Percentiles rank a stretch among this genome's conserved stretches.
phyloP scores from a whole-genome alignment of 352 stramenopile species.

The Globisporangium okanoganense region DNA sequence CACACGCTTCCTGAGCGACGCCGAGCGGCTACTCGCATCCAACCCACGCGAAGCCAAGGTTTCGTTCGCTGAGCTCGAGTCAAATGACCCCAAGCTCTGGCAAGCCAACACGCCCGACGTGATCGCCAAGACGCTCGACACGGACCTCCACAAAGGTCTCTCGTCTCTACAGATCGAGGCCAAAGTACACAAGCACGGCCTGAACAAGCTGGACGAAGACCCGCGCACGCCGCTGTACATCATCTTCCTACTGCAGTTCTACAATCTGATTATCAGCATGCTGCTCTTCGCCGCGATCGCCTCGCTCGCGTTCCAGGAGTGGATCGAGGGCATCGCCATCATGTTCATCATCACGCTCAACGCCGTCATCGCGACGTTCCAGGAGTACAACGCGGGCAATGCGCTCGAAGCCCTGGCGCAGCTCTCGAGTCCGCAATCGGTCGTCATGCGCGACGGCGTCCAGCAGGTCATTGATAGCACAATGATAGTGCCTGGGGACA shows the following conservation, averaged over 20 bases:
- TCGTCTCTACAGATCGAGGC: constrained; percentile 34
- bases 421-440: constrained; percentile 59
- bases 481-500: constrained; percentile 67
- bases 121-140: constrained; percentile 49
- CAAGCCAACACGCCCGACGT: constrained; percentile 26
- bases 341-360: constrained; percentile 66
- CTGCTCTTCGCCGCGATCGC: constrained; percentile 55
- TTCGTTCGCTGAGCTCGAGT: constrained; percentile 55
- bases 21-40: constrained; percentile 47
- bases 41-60: constrained; percentile 39
- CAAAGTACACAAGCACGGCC: constrained; percentile 40
- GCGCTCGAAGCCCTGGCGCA: constrained; percentile 54
- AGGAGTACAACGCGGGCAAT: constrained; percentile 65
- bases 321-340: constrained; percentile 67
- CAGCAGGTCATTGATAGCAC: constrained; percentile 67
- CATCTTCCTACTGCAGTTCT: constrained; percentile 73
- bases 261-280: constrained; percentile 75
- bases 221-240: constrained; percentile 51
- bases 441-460: constrained; percentile 59
- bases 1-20: constrained; percentile 57
- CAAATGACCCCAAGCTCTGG: constrained; percentile 39
- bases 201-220: constrained; percentile 65
- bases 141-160: constrained; percentile 45
- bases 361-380: constrained; percentile 48
- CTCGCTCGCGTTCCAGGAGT: constrained; percentile 55